Evolutionary conservation across 2,329 filamentous ascomycete genomes (phyloP).

Genomic region (Sclerotinia glacialis): DNA sequence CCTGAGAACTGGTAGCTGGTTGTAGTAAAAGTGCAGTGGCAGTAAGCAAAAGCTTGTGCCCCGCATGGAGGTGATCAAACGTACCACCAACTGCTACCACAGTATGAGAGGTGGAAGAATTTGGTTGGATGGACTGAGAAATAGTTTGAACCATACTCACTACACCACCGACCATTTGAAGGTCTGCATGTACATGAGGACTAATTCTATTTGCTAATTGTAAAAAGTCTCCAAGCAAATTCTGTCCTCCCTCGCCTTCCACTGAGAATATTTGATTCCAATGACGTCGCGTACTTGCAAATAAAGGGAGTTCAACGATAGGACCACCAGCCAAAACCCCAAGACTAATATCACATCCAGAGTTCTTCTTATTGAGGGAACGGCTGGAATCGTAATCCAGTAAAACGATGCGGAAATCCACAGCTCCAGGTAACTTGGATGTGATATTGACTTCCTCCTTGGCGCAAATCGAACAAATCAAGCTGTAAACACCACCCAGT

Average conservation of each 20-base stretch:
- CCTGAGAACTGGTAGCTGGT: constrained; percentile 44
- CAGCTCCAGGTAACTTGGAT: constrained; percentile 63
- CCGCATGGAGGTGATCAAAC: constrained; percentile 92
- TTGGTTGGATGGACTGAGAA: constrained; percentile 14
- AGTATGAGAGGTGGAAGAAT: constrained; percentile 44
- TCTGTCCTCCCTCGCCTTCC: constrained; percentile 62
- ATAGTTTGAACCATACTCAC: constrained; percentile 45
- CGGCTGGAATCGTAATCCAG: constrained; percentile 55
- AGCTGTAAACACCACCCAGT: constrained; percentile 72
- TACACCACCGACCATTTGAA: constrained; percentile 53
- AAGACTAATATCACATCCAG: background rate
- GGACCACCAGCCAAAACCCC: constrained; percentile 38
- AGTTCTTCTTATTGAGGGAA: constrained; percentile 43
- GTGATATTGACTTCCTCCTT: constrained; percentile 54
- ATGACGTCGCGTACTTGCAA: constrained; percentile 52
- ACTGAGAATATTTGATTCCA: constrained; percentile 67
- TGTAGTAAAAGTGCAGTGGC: constrained; percentile 71
- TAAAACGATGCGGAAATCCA: constrained; percentile 74
- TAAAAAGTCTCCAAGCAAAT: constrained; percentile 52
- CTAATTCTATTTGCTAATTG: constrained; percentile 48
- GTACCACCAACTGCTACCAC: constrained; percentile 85
- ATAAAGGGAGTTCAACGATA: constrained; percentile 48
- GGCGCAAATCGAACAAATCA: constrained; percentile 70
- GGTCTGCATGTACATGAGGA: constrained; percentile 49
- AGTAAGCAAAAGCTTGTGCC: constrained; percentile 94